A percentile compares a stretch with the other conserved stretches of the same genome.
These are phyloP conservation scores for Musa itinerans DNA, from an alignment of 176 grass and related monocot genomes.

Conservation along the genomic window DNA sequence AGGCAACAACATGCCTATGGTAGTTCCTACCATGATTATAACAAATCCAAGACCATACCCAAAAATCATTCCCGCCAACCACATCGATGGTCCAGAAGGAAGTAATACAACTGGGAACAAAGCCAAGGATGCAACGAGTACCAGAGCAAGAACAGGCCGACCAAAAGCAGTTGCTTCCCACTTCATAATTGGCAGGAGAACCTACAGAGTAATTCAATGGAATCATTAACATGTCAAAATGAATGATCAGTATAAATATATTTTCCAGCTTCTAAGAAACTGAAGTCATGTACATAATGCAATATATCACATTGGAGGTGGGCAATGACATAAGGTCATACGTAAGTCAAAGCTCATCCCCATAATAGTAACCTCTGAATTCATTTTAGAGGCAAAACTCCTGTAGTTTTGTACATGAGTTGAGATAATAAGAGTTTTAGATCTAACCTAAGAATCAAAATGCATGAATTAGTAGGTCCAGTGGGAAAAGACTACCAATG, in stretches of 20 bases:
- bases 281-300: not conserved
- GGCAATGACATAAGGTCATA: not conserved
- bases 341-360: not conserved
- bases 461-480: not conserved
- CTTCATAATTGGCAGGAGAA: constrained; percentile 68
- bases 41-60: constrained; percentile 76
- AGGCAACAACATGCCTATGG: constrained; percentile 70
- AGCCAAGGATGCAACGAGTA: constrained; percentile 57
- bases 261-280: not conserved
- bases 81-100: constrained; percentile 74
- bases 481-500: too few species aligned
- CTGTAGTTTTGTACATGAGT: constrained; percentile 16
- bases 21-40: constrained; percentile 63
- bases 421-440: not conserved
- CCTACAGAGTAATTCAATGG: constrained; percentile 28
- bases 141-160: constrained; percentile 35
- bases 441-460: not conserved
- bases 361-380: not conserved
- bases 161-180: constrained; percentile 82
- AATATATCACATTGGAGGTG: not conserved
- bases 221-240: not conserved
- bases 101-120: constrained; percentile 62
- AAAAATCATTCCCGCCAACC: constrained; percentile 81
- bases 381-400: not conserved
- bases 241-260: not conserved